Evolutionary conservation across 2,329 filamentous ascomycete genomes (phyloP).

Genomic region (Fragosphaeria purpurea): DNA sequence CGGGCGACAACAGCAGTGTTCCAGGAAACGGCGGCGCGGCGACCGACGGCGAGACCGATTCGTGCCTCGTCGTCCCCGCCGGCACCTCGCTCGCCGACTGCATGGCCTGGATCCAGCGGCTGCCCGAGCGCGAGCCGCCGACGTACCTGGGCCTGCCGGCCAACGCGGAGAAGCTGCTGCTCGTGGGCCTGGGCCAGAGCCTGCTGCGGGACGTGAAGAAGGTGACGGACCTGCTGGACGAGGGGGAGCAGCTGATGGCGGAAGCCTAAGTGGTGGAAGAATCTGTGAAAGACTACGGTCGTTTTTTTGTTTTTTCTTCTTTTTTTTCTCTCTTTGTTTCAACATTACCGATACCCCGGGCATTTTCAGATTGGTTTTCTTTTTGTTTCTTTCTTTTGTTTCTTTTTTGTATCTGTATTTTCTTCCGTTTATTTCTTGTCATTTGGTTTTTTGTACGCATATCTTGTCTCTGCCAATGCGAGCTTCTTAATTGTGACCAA

Average conservation of each 20-base stretch:
- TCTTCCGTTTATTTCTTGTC: not conserved
- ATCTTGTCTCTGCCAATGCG: too few species aligned
- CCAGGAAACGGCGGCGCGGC: too few species aligned
- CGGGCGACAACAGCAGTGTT: too few species aligned
- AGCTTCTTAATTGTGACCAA: too few species aligned
- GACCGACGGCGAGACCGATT: constrained; percentile 43
- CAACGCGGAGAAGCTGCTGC: constrained; percentile 89
- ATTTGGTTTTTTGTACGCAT: not conserved
- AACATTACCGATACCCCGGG: too few species aligned
- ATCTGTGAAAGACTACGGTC: too few species aligned
- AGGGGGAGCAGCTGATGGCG: constrained; percentile 77
- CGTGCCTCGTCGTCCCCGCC: constrained; percentile 59
- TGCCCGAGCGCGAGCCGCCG: constrained; percentile 92
- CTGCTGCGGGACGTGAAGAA: constrained; percentile 77
- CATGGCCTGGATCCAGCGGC: constrained; percentile 76
- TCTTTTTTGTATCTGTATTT: not conserved
- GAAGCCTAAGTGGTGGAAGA: too few species aligned
- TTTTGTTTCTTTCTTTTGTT: not conserved
- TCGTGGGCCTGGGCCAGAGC: constrained; percentile 77
- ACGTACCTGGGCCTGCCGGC: constrained; percentile 89
- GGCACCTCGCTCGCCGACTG: constrained; percentile 81
- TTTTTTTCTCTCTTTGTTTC: not conserved
- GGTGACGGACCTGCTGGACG: constrained; percentile 81
- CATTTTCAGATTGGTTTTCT: not conserved
- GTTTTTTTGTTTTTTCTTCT: not conserved